Base-by-base conservation (phyloP, 768 basidiomycete species). In the Naganishia antarctica region DNA sequence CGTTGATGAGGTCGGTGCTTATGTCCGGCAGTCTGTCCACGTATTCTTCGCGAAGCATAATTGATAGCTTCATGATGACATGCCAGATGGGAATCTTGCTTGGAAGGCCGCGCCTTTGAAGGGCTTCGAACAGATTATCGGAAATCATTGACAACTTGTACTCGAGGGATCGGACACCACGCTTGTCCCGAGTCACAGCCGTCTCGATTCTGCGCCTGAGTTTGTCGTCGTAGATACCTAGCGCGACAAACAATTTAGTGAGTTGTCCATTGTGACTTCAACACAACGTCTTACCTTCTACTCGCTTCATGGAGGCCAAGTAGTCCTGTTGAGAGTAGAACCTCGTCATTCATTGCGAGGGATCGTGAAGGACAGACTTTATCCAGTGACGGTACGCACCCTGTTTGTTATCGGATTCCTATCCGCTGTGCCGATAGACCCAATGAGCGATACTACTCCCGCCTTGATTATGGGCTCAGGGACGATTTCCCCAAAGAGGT, bases 71-170 rank as follows among this genome's bases (percentile, higher is more conserved):
- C 53, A 67, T 48, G 18, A 63, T 23, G 23, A 53, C 51, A 15
- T 41, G 48, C 66, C 66, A 67, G 3, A 61, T 50, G 15, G 66
- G 28, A 29, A 67, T 43, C 34, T 60, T 62, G 25, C 51, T 61
- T 8, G 40, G 5, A 15, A 66, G 45, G 0, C 32, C 15, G 15
- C 47, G 28, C 4, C 40, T 29, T 25, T 49, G 23, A 0, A 60
- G 25, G 13, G 47, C 45, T 13, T 34, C 25, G 2, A 44, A 16
- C 23, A 67, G 57, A 23, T 53, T 49, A 25, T 67, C 66, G 7
- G 66, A 62, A 13, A 67, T 59, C n/a, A 67, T 51, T 11, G 66
- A 57, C 26, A 67, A 40, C 15, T 67, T 61, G 47, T 67, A 67
- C 12, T 61, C 61, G 1, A 57, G 31, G 4, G 66, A 67, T 6